phyloP scores from a whole-genome alignment of 179 eudicot genomes.

The Vitellaria paradoxa region DNA sequence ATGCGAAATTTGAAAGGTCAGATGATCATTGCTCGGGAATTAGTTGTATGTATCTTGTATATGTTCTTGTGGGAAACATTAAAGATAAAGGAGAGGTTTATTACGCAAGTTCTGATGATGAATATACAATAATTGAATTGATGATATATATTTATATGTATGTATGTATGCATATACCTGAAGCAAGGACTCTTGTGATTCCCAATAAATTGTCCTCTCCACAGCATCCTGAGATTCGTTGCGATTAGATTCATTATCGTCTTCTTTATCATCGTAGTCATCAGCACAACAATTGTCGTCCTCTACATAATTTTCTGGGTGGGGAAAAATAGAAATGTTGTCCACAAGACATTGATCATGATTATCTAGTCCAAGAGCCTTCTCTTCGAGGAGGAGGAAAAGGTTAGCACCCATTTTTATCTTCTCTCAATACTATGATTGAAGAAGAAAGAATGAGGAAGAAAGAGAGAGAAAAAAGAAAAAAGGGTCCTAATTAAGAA shows the following conservation, averaged over 20 bases:
- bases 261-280: neutral
- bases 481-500: neutral
- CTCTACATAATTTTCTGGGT: neutral
- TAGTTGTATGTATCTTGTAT: too few relatives aligned
- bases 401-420: neutral
- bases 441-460: neutral
- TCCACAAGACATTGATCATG: neutral
- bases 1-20: too few relatives aligned
- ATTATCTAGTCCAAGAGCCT: neutral
- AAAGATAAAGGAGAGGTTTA: too few relatives aligned
- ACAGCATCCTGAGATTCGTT: neutral
- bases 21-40: too few relatives aligned
- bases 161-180: neutral
- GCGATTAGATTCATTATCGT: too few relatives aligned
- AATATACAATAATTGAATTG: too few relatives aligned
- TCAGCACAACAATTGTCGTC: neutral
- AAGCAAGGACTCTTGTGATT: slow-evolving; percentile 1
- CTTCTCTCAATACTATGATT: too few relatives aligned
- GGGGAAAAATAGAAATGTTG: neutral
- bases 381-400: neutral
- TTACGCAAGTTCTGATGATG: too few relatives aligned
- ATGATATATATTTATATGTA: too few relatives aligned
- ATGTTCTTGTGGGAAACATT: too few relatives aligned
- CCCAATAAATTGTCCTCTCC: neutral
- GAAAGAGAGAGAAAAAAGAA: neutral